Base-by-base conservation (phyloP, 441 rosid species). In the Jatropha multifida region DNA sequence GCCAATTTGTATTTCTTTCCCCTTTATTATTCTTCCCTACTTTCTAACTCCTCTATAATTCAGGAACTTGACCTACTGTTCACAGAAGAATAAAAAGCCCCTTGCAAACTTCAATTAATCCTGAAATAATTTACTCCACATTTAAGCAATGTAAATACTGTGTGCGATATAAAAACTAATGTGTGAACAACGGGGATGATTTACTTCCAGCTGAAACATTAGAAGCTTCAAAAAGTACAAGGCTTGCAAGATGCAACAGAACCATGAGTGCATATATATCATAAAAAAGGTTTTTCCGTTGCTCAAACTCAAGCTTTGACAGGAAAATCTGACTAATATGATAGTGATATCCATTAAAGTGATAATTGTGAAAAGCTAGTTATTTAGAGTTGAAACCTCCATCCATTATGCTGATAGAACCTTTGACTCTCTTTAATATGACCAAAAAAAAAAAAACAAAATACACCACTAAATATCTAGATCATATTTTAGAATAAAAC, bases 401-500 rank as follows among this genome's bases (percentile, higher is more conserved):
- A 70, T 38, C 63, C 17, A 15, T 32, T 32, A 64, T 64, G 67
- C 67, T 38, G 2, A 64, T 38, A 64, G 48, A 64, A 38, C 23
- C 40, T 26, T 56, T 23, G 13, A 41, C 41, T 5, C 55, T 8
- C 23, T 4, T 17, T 69, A 10, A 42, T 40, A 40, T 26, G 7
- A 14, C 7, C 58, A 6, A 40, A 55, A 1, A 4, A 26, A 23
- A 23, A 23, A 23, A 68, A 48, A 41, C 26, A 68, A 68, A 12
- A 15, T 49, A 41, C 13, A 49, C 37, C 26, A 18, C 18, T 5
- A 13, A 48, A 6, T 41, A 46, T n/a, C 32, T 27, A 8, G 17
- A 67, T 4, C 51, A 74, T 20, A 44, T 51, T 15, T 48, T 62
- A 48, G 71, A 46, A 68, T 61, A 59, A n/a, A 76, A 81, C 54